Evolutionary conservation across 2,329 filamentous ascomycete genomes (phyloP).

Genomic region (Coniochaeta pulveracea): DNA sequence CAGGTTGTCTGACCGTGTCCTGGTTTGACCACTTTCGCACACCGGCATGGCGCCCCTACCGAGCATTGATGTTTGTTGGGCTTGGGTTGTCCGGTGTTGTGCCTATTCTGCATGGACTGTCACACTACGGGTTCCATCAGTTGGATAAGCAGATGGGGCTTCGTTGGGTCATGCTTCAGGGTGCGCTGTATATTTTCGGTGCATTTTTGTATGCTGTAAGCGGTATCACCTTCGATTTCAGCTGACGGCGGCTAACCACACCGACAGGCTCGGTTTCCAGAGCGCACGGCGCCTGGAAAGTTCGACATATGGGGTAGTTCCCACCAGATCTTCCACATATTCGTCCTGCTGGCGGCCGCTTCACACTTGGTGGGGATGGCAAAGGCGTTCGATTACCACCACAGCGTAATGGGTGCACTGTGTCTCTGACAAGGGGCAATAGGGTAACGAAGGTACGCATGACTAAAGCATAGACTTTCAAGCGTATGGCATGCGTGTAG

Average conservation of each 20-base stretch:
- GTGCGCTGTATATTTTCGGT: constrained; percentile 73
- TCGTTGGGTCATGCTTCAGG: constrained; percentile 69
- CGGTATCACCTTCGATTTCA: constrained; percentile 7
- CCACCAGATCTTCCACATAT: constrained; percentile 91
- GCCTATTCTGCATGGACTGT: constrained; percentile 68
- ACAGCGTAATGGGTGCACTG: constrained; percentile 48
- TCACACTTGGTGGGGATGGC: constrained; percentile 73
- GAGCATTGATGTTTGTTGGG: constrained; percentile 79
- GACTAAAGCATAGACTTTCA: constrained; percentile 29
- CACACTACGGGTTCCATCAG: constrained; percentile 52
- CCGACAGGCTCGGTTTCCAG: constrained; percentile 62
- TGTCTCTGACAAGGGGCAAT: too few relatives aligned
- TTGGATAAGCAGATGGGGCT: constrained; percentile 69
- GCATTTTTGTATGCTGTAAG: constrained; percentile 76
- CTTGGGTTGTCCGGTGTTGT: constrained; percentile 78
- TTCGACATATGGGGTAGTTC: constrained; percentile 92
- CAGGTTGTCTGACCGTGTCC: constrained; percentile 66
- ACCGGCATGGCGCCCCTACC: constrained; percentile 71
- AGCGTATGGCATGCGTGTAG: neutral
- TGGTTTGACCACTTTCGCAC: constrained; percentile 76
- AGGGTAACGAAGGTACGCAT: too few relatives aligned
- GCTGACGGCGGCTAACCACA: neutral
- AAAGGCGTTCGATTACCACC: constrained; percentile 78
- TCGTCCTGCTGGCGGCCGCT: constrained; percentile 72
- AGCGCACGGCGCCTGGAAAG: constrained; percentile 61